These are phyloP conservation scores for Sequoia sempervirens DNA, from an alignment of 75 land plant species.

Conservation along the genomic window DNA sequence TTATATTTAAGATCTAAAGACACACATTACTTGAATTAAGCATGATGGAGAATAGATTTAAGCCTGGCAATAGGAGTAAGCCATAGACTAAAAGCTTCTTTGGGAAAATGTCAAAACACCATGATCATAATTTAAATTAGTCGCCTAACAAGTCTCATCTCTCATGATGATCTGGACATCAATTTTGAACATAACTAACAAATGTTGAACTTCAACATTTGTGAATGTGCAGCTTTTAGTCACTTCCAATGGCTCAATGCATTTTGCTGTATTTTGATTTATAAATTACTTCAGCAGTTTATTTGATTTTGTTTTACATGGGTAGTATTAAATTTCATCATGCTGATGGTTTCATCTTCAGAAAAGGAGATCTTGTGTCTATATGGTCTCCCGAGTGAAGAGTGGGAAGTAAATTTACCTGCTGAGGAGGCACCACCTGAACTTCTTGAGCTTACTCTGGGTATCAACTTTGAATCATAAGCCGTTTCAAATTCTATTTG, in stretches of 20 bases:
- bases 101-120: too few relatives aligned
- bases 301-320: not conserved
- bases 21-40: too few relatives aligned
- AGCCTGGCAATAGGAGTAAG: too few relatives aligned
- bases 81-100: too few relatives aligned
- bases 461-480: slow-evolving; percentile 75
- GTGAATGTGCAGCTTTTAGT: not conserved
- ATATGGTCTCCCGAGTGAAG: slow-evolving; percentile 61
- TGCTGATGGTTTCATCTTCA: slow-evolving; percentile 13
- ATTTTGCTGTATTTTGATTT: not conserved
- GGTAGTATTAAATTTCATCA: not conserved
- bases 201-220: not conserved
- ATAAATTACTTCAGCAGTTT: not conserved
- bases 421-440: slow-evolving; percentile 74
- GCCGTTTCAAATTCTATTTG: too few relatives aligned
- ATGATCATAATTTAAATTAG: too few relatives aligned
- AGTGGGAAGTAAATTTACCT: slow-evolving; percentile 65
- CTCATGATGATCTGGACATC: too few relatives aligned
- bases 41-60: too few relatives aligned
- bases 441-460: slow-evolving; percentile 67
- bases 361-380: slow-evolving; percentile 66
- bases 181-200: too few relatives aligned
- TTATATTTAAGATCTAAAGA: too few relatives aligned
- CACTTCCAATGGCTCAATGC: not conserved
- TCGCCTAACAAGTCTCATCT: too few relatives aligned